Base-by-base conservation (phyloP, 2,329 filamentous ascomycete species). In the Penicillium decumbens region DNA sequence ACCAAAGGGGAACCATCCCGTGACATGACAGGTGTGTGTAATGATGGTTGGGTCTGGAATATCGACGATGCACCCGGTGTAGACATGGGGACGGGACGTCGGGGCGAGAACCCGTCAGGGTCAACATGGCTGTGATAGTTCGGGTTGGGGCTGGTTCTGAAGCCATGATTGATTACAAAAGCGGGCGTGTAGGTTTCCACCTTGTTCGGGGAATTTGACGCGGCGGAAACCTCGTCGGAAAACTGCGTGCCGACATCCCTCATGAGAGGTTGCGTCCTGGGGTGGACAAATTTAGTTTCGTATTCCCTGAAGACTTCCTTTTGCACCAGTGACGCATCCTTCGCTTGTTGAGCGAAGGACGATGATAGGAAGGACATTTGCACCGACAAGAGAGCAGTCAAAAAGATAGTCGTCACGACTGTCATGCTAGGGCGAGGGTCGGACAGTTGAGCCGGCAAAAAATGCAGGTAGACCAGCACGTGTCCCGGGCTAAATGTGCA, bases 291-390 rank as follows among this genome's bases (percentile, higher is more conserved):
- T 73, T 98, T 98, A 59, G 83, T 88, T 66, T 97, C 89, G 66
- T 98, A 98, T 72, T 98, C 93, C 66, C 90, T 85, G 72, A 97
- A 79, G 4, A 97, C 92, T 70, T 97, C 88, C 60, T 87, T 89
- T 59, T 95, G 89, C 50, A 98, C 87, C 41, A 96, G 79, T 2
- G 84, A 79, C 1, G 82, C 82, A 68, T 98, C 93, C 66, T 90
- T 95, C 53, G 82, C 82, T 67, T 97, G 91, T 66, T 92, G 91
- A 3, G 81, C 79, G 70, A 92, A 97, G 29, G 79, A 83, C 2
- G 79, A 80, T 52, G 87, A 84, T 43, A 97, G 75, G 27, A 89
- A 75, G 45, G 83, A 79, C 56, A 97, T 79, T 68, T 96, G 89
- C 1, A 79, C 74, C 0, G 91, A 91, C 12, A 98, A 75, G 1